These are phyloP conservation scores for Chlorella sp. DNA, from an alignment of 139 green algal genomes.

Conservation along the genomic window DNA sequence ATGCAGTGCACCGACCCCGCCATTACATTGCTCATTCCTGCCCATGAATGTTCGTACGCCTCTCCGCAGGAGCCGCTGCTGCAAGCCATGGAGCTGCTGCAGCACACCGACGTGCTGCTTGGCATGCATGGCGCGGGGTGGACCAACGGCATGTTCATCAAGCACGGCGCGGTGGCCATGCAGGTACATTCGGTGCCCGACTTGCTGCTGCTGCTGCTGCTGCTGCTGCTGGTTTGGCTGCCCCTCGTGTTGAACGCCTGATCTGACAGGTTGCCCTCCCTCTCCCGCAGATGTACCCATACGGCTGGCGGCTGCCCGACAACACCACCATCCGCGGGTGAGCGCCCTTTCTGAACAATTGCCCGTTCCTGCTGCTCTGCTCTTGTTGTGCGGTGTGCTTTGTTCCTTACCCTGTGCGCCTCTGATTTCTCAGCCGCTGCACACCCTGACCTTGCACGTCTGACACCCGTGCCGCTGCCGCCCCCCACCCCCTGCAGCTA, in stretches of 20 bases:
- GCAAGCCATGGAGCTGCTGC: slow-evolving; percentile 42
- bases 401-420: background rate
- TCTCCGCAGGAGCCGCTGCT: slow-evolving; percentile 40
- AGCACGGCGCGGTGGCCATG: slow-evolving; percentile 38
- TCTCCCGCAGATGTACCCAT: slow-evolving; percentile 40
- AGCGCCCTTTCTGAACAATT: background rate
- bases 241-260: no score
- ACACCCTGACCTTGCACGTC: no score
- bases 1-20: background rate
- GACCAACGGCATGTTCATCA: slow-evolving; percentile 55
- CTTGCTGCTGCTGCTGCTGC: no score
- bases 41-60: no score
- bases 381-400: background rate
- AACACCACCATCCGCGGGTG: slow-evolving; percentile 41
- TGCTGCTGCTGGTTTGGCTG: no score
- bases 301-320: slow-evolving; percentile 49
- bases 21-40: background rate
- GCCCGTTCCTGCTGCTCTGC: background rate
- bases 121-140: slow-evolving; percentile 55
- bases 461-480: background rate
- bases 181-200: no score
- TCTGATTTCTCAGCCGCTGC: no score
- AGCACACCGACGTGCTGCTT: slow-evolving; percentile 44
- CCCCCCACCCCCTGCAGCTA: slow-evolving; percentile 1
- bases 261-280: no score